A percentile compares a stretch with the other conserved stretches of the same genome.
These are phyloP conservation scores for Carpinus fangiana DNA, from an alignment of 306 rosid species.

Conservation along the genomic window DNA sequence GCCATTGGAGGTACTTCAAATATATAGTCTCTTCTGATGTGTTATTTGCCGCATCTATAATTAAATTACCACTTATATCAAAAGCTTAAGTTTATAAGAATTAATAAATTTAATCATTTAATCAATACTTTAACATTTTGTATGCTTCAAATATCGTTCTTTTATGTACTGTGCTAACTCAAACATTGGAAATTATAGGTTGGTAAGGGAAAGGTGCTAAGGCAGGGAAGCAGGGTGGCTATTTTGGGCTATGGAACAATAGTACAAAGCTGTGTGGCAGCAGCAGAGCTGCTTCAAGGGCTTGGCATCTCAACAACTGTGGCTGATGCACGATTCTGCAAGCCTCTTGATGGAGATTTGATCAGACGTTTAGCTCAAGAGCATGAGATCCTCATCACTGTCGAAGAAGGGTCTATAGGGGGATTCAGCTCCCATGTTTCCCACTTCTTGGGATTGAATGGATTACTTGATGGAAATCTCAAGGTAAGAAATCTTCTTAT, in stretches of 20 bases:
- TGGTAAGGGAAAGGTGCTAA: constrained; percentile 61
- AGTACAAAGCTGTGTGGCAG: constrained; percentile 48
- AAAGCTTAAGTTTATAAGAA: too few species aligned
- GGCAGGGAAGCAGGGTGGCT: constrained; percentile 62
- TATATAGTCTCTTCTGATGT: too few species aligned
- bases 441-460: constrained; percentile 51
- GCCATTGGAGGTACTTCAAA: background rate
- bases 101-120: too few species aligned
- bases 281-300: constrained; percentile 48
- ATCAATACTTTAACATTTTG: too few species aligned
- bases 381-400: constrained; percentile 60
- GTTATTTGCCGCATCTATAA: too few species aligned
- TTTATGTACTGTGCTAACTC: background rate
- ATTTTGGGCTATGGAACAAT: constrained; percentile 65
- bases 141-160: background rate
- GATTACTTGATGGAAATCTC: constrained; percentile 60
- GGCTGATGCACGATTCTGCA: constrained; percentile 72
- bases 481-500: constrained; percentile 38
- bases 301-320: constrained; percentile 48
- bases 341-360: constrained; percentile 59
- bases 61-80: too few species aligned
- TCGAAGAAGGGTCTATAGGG: constrained; percentile 73
- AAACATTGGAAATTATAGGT: constrained; percentile 35
- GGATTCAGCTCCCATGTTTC: constrained; percentile 79
- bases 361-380: constrained; percentile 48